Base-by-base conservation (phyloP, 495 filamentous ascomycete species). In the Hyaloscypha hepaticicola region DNA sequence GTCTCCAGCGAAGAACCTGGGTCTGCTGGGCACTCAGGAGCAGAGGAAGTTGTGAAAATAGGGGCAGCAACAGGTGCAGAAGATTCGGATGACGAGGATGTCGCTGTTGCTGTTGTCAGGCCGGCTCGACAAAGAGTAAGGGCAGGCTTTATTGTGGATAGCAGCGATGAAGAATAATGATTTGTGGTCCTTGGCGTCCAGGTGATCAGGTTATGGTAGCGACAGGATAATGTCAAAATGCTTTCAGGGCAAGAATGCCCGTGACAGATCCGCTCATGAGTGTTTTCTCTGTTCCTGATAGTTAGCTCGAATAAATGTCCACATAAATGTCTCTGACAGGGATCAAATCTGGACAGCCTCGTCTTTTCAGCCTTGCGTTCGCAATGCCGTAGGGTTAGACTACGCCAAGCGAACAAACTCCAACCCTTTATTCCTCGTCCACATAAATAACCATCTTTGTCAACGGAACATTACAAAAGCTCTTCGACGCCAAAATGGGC, bases 61-160 rank as follows among this genome's bases (percentile, higher is more conserved):
- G 49, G 6, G 45, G 48, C 27, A 12, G 31, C 16, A 7, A 7
- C 14, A 24, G 70, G 57, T 2, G 72, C 75, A 27, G 51, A 11
- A 48, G 60, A 55, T 22, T 28, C 27, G 22, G 73, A 78, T 28
- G 77, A 77, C 0, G 77, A 81, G 1, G 78, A 80, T 19, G 77
- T 78, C 27, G 58, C 72, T 25, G 71, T 73, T 0, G 72, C 72
- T 49, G 55, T 74, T n/a, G n/a, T 28, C 14, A 67, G 58, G 22
- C 68, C 76, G 14, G 65, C 65, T 6, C 73, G 80, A 68, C 72
- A 73, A 55, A 78, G 75, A 56, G 75, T 75, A 1, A 77, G 77
- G 68, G 79, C 77, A 5, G 82, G 82, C 26, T 85, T 86, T 64
- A 71, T 86, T 59, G 63, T 85, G 52, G 84, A 87, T 69, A 85